Percentiles rank a stretch among this genome's conserved stretches.
Evolutionary conservation across 331 rosid species (phyloP).

Genomic region (Rhamnella rubrinervis): DNA sequence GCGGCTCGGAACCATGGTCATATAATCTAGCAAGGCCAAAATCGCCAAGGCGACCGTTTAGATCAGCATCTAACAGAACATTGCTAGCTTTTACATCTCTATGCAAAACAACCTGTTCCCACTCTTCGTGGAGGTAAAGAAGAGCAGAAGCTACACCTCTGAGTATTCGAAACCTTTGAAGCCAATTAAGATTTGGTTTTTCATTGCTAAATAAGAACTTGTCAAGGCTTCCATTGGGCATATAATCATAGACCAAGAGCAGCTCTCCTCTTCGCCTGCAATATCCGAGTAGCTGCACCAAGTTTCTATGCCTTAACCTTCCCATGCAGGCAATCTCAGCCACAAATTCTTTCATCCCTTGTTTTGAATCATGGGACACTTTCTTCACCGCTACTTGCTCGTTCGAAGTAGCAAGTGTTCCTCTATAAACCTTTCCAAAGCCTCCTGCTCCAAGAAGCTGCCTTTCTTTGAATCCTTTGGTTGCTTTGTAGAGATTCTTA

Average conservation of each 20-base stretch:
- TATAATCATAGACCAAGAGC: slow-evolving; percentile 2
- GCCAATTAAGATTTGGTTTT: slow-evolving; percentile 23
- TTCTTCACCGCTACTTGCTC: slow-evolving; percentile 29
- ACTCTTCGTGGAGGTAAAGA: slow-evolving; percentile 33
- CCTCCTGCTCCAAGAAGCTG: slow-evolving; percentile 37
- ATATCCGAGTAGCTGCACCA: slow-evolving; percentile 28
- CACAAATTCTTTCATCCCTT: slow-evolving; percentile 35
- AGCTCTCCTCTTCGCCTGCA: slow-evolving; percentile 31
- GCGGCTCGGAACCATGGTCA: slow-evolving; percentile 27
- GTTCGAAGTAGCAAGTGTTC: slow-evolving; percentile 14
- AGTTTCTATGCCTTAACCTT: slow-evolving; percentile 26
- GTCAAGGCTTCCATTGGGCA: slow-evolving; percentile 37
- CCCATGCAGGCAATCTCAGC: slow-evolving; percentile 33
- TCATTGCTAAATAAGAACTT: slow-evolving; percentile 2
- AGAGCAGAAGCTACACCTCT: slow-evolving; percentile 29
- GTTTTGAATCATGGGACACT: slow-evolving; percentile 34
- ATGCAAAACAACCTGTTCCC: slow-evolving; percentile 39
- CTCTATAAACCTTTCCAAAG: slow-evolving; percentile 38
- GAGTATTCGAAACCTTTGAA: slow-evolving; percentile 16
- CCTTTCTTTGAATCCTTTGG: slow-evolving; percentile 30
- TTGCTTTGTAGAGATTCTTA: slow-evolving; percentile 26
- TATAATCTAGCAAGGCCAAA: slow-evolving; percentile 1
- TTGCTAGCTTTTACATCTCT: slow-evolving; percentile 31
- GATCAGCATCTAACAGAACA: neutral
- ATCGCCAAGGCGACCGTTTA: slow-evolving; percentile 1